These are phyloP conservation scores for Ceratobasidium papillatum DNA, from an alignment of 1,284 basidiomycete species.

Conservation along the genomic window DNA sequence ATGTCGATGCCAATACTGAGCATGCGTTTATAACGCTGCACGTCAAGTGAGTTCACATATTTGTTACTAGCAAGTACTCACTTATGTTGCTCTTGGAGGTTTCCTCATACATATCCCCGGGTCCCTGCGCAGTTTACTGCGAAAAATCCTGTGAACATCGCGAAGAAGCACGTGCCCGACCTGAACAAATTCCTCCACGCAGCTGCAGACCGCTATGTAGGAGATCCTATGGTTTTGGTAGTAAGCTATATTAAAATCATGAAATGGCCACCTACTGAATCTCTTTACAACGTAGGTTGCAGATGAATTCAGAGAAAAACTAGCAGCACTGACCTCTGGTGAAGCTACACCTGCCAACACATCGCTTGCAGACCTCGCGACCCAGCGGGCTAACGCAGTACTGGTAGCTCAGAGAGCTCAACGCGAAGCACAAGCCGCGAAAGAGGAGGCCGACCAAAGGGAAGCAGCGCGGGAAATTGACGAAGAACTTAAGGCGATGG, in stretches of 20 bases:
- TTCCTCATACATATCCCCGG: conserved; percentile 37
- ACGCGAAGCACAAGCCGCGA: conserved; percentile 33
- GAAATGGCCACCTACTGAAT: neutral
- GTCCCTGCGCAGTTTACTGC: conserved; percentile 35
- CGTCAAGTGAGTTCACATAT: conserved; percentile 32
- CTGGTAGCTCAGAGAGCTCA: conserved; percentile 32
- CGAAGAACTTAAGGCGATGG: conserved; percentile 31
- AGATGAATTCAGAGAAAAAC: conserved; percentile 30
- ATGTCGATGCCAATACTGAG: conserved; percentile 14
- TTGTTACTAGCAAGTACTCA: neutral
- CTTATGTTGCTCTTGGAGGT: neutral
- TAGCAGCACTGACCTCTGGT: neutral
- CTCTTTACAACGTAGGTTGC: neutral
- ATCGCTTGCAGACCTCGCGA: conserved; percentile 34
- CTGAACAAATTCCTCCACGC: conserved; percentile 36
- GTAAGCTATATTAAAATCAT: neutral
- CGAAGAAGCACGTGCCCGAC: conserved; percentile 34
- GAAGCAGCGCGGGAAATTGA: conserved; percentile 30
- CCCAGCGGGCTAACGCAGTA: conserved; percentile 11
- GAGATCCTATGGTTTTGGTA: conserved; percentile 36
- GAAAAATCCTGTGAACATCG: conserved; percentile 35
- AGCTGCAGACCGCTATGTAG: conserved; percentile 25
- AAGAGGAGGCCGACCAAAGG: conserved; percentile 29
- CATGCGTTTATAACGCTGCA: conserved; percentile 19
- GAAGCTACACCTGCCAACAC: conserved; percentile 22